phyloP scores from a whole-genome alignment of 2,329 filamentous ascomycete species.

The Cyanodermella asteris region DNA sequence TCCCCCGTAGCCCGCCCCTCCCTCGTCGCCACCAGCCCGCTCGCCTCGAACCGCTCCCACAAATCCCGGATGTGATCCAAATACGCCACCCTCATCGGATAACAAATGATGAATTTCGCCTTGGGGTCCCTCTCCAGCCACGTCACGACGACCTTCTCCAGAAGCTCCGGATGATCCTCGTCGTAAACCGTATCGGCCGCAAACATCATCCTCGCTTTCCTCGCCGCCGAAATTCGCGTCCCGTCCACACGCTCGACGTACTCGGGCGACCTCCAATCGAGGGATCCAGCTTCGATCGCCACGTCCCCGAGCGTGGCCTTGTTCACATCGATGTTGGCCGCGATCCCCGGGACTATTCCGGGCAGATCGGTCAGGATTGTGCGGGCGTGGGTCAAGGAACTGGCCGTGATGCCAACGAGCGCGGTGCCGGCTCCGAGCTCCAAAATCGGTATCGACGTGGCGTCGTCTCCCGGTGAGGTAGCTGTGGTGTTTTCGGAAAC shows the following conservation, averaged over 20 bases:
- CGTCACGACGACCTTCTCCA: conserved; percentile 14
- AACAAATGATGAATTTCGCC: conserved; percentile 17
- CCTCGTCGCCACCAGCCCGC: too few relatives aligned
- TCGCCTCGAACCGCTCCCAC: conserved; percentile 19
- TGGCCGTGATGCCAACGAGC: conserved; percentile 69
- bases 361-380: conserved; percentile 68
- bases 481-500: too few relatives aligned
- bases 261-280: background rate
- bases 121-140: conserved; percentile 14
- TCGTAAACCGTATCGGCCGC: conserved; percentile 22
- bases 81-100: conserved; percentile 19
- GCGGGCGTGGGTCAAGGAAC: conserved; percentile 39
- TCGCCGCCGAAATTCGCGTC: conserved; percentile 6
- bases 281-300: too few relatives aligned
- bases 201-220: conserved; percentile 16
- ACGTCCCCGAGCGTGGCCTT: conserved; percentile 27
- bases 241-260: background rate
- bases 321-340: conserved; percentile 51
- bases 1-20: too few relatives aligned
- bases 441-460: too few relatives aligned
- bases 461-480: conserved; percentile 17
- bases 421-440: conserved; percentile 85
- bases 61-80: conserved; percentile 21
- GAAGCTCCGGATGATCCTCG: conserved; percentile 19
- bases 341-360: conserved; percentile 61